Evolutionary conservation across 2,329 filamentous ascomycete species (phyloP), one percentile per base, ranked within the genome.

Genomic region (Diaporthe sp.): DNA sequence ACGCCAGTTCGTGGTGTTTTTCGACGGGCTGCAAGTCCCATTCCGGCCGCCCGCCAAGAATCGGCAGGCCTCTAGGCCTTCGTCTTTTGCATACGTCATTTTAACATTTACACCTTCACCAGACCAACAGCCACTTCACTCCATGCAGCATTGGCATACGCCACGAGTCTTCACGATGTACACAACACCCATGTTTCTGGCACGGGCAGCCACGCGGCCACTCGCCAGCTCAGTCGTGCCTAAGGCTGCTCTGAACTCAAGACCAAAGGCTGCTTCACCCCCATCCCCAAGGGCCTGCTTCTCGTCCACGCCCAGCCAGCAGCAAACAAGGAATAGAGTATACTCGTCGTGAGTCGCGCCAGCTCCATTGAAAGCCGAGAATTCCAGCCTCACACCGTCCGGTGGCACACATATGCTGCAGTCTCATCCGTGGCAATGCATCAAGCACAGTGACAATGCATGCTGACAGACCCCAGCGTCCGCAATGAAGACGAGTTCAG

Each of bases 401-500:
- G 6, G 6, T 2, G 12, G 12, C 17, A 15, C 37, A 57, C 10
- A n/a, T 28, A 34, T 55, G 28, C 25, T 12, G 49, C 22, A 13
- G 19, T 15, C 17, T 25, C 22, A 19, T 22, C 58, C 22, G 28
- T 25, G 28, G 15, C 58, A 28, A 28, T 62, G 22, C n/a, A 22
- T 12, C 31, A 37, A 12, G n/a, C 37, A 25, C 13, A 22, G 4
- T 15, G 7, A 3, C 13, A 25, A 12, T 4, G 15, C 22, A n/a
- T n/a, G 28, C 58, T 53, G 22, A 57, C n/a, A 19, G 8, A 17
- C 53, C 55, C 12, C 74, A 92, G 90, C 51, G 87, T 92, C 79
- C 90, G 90, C 77, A 87, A 86, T 67, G 84, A 87, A 61, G 85
- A 88, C 79, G 87, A 90, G 77, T 88, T 92, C 81, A 82, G 87